Evolutionary conservation across 768 basidiomycete species (phyloP), one percentile per base, ranked within the genome.

Genomic region (Chalciporus piperatus): DNA sequence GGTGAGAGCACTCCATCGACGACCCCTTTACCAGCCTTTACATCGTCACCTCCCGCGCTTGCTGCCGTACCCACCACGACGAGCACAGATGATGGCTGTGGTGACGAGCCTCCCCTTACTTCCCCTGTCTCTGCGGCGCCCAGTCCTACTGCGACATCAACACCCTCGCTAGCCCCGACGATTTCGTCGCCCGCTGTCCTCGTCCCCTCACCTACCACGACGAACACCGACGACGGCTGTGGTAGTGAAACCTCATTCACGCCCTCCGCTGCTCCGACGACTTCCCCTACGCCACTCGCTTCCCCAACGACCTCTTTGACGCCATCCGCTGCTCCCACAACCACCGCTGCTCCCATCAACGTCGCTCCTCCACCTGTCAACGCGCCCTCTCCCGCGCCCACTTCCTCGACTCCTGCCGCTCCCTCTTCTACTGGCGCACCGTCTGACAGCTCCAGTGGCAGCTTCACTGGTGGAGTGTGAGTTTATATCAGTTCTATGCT

Each of bases 381-480:
- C 7, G 13, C 47, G 2, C 19, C 8, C 19, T 3, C 45, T 5
- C 17, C 50, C 6, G 6, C 27, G 27, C 27, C 27, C 27, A 27
- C 27, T 12, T 39, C 58, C n/a, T 23, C 54, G 16, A 25, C 41
- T 10, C 19, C 33, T 17, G n/a, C 38, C 17, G 51, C 43, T 10
- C 41, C 51, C 4, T 4, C 52, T 8, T 45, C 30, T 20, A 45
- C 47, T 1, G 3, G 37, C 33, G 11, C 17, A 19, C 6, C 56
- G 16, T 10, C 19, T 14, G 17, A 40, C 35, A 51, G 68, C 33
- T 57, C 75, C 71, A 74, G 27, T 9, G 45, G 42, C 2, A 14
- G 48, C n/a, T 56, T 27, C 42, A 41, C 41, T n/a, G 60, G 47
- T 58, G 83, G 82, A 71, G 53, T 72, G 83, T 80, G 69, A 46